phyloP scores from a whole-genome alignment of 78 protist genomes.

The Protostelium mycophagum region DNA sequence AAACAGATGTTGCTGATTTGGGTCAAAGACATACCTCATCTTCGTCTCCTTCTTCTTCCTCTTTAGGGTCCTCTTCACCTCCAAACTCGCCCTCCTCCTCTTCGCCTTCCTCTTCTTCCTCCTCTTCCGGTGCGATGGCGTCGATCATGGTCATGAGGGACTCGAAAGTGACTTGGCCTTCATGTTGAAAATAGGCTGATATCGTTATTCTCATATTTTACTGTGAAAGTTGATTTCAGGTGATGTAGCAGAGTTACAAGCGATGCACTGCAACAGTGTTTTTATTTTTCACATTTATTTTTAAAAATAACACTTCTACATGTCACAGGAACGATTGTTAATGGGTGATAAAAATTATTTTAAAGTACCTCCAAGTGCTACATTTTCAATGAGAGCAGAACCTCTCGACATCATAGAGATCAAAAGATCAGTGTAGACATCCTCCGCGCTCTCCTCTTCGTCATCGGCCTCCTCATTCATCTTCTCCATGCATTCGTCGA shows the following conservation, averaged over 20 bases:
- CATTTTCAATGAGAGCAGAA: neutral
- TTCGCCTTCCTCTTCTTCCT: neutral
- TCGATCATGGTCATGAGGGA: neutral
- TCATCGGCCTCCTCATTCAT: neutral
- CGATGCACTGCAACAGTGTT: no score
- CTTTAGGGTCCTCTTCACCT: neutral
- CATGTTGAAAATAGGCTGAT: no score
- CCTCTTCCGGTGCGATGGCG: neutral
- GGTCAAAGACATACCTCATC: no score
- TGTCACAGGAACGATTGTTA: no score
- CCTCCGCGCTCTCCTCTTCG: neutral
- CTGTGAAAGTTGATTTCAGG: no score
- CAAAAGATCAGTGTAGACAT: neutral
- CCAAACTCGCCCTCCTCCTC: neutral
- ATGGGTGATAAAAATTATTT: no score
- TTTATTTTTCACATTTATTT: no score
- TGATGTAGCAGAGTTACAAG: no score
- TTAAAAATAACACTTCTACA: no score
- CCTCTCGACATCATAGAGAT: neutral
- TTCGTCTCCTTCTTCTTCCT: neutral
- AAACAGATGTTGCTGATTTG: no score
- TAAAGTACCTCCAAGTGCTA: no score
- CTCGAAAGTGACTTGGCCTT: neutral
- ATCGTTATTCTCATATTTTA: no score
- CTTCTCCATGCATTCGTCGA: neutral